A percentile compares a stretch with the other conserved stretches of the same genome.
Evolutionary conservation across 2,329 filamentous ascomycete genomes (phyloP).

Genomic region (Coniochaeta sp.): DNA sequence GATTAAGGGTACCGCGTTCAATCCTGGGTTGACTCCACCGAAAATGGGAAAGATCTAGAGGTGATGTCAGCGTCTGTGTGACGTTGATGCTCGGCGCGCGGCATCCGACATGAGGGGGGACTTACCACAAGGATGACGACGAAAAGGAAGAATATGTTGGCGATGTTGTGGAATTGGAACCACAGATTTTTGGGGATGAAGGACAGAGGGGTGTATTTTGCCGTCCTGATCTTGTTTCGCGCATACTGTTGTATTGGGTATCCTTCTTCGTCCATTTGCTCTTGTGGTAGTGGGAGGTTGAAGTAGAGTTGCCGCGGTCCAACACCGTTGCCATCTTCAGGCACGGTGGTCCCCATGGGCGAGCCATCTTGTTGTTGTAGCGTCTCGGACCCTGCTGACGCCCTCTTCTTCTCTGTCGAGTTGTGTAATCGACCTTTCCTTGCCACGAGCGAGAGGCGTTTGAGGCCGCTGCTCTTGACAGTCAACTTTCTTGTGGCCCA

Average conservation of each 20-base stretch:
- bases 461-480: constrained; percentile 66
- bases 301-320: constrained; percentile 66
- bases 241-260: constrained; percentile 63
- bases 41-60: constrained; percentile 91
- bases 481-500: constrained; percentile 93
- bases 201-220: constrained; percentile 92
- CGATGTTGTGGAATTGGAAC: constrained; percentile 97
- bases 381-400: constrained; percentile 28
- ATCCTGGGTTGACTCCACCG: constrained; percentile 79
- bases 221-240: constrained; percentile 94
- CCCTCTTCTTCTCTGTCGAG: constrained; percentile 64
- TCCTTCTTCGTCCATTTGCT: constrained; percentile 75
- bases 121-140: constrained; percentile 89
- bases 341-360: constrained; percentile 11
- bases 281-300: constrained; percentile 71
- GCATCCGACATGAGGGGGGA: constrained; percentile 17
- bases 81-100: not conserved
- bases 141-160: constrained; percentile 97
- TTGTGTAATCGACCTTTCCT: constrained; percentile 61
- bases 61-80: constrained; percentile 12
- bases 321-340: constrained; percentile 30
- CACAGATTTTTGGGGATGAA: constrained; percentile 96
- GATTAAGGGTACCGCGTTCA: constrained; percentile 87
- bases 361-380: constrained; percentile 23
- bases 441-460: constrained; percentile 76